A percentile compares a stretch with the other conserved stretches of the same genome.
Conservation (phyloP, 2,329 filamentous ascomycete genomes). For the Diaporthe longicolla region DNA sequence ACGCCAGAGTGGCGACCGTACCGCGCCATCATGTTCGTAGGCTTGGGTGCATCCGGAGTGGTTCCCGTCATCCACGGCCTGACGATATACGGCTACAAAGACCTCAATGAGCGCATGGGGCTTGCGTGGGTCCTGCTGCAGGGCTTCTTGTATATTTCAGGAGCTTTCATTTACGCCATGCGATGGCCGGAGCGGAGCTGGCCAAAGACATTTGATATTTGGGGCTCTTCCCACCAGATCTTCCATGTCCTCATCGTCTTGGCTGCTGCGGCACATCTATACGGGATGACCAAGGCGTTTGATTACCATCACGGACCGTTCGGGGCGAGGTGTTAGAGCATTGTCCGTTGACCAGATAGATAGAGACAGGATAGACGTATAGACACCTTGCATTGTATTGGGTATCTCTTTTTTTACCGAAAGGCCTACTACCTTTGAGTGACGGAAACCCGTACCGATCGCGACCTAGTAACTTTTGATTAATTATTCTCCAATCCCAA, state of each 20-base stretch:
- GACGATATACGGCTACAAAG: slow-evolving; percentile 73
- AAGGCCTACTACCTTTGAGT: background rate
- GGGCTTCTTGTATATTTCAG: slow-evolving; percentile 86
- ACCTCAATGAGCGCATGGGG: slow-evolving; percentile 81
- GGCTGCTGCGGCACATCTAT: slow-evolving; percentile 85
- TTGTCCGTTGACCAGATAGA: background rate
- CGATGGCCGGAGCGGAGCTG: slow-evolving; percentile 86
- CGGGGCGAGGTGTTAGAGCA: slow-evolving; percentile 64
- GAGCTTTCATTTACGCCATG: slow-evolving; percentile 88
- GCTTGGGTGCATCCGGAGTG: slow-evolving; percentile 86
- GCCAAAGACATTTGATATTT: slow-evolving; percentile 88
- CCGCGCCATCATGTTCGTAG: slow-evolving; percentile 89
- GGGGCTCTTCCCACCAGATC: slow-evolving; percentile 95
- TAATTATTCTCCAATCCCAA: slow-evolving; percentile 61
- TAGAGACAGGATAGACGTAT: slow-evolving; percentile 18
- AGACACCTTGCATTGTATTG: slow-evolving; percentile 1
- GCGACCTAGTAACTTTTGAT: background rate
- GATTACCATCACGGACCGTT: slow-evolving; percentile 81
- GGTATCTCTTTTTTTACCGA: slow-evolving; percentile 20
- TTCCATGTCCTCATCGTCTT: slow-evolving; percentile 92
- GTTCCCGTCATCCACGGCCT: slow-evolving; percentile 87
- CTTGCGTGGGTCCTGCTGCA: slow-evolving; percentile 85
- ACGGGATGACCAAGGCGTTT: slow-evolving; percentile 86
- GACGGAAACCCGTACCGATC: background rate
- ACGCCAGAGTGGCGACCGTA: slow-evolving; percentile 88